Evolutionary conservation across 371 early-diverging fungal species (phyloP).

Genomic region (Mucor piriformis): DNA sequence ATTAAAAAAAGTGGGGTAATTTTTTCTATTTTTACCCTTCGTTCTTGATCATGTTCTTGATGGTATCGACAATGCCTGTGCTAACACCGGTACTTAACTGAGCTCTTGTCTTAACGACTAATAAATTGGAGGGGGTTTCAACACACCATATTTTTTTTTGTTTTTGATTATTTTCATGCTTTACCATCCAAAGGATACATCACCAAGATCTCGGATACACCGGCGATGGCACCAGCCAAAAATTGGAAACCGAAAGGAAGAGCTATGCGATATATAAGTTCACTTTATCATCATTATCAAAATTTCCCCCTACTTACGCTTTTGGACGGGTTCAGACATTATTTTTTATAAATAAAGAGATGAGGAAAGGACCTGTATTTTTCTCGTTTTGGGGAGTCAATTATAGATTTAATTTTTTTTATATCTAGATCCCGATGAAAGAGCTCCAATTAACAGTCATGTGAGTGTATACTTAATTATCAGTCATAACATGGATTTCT

Average conservation of each 20-base stretch:
- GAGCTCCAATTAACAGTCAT: too few species aligned
- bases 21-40: conserved; percentile 73
- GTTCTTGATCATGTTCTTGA: conserved; percentile 80
- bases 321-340: conserved; percentile 37
- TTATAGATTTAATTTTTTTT: too few species aligned
- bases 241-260: conserved; percentile 92
- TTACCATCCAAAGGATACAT: conserved; percentile 98
- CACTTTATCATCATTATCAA: background rate
- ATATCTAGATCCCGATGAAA: too few species aligned
- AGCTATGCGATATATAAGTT: conserved; percentile 48
- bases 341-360: conserved; percentile 2
- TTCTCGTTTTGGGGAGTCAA: background rate
- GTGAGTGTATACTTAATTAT: too few species aligned
- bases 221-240: conserved; percentile 94
- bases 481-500: too few species aligned
- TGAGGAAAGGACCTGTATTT: conserved; percentile 5
- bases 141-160: background rate
- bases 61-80: conserved; percentile 37
- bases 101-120: conserved; percentile 95
- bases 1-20: conserved; percentile 5
- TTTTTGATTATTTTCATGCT: background rate
- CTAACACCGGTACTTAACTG: conserved; percentile 84
- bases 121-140: background rate
- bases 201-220: conserved; percentile 91
- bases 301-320: conserved; percentile 26